Percentiles rank a stretch among this genome's conserved stretches.
These are phyloP conservation scores for Globisporangium cylindrosporum DNA, from an alignment of 352 stramenopile species.

Conservation along the genomic window DNA sequence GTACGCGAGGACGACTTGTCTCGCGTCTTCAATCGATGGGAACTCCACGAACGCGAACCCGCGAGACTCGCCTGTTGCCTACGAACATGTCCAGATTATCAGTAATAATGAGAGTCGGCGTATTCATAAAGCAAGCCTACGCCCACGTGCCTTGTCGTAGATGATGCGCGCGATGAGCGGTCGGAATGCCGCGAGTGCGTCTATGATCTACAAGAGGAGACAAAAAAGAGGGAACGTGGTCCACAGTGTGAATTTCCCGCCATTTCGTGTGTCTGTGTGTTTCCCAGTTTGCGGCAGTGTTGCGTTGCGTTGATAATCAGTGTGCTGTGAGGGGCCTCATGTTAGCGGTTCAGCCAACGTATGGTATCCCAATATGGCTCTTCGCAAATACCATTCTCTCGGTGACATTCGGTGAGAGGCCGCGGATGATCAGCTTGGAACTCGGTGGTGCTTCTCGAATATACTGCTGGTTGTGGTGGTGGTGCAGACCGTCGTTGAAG, in stretches of 20 bases:
- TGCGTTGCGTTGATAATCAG: not conserved
- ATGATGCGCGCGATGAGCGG: conserved; percentile 53
- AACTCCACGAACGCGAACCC: conserved; percentile 86
- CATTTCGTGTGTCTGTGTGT: not conserved
- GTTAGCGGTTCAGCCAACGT: not conserved
- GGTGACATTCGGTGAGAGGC: conserved; percentile 43
- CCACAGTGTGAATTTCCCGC: conserved; percentile 18
- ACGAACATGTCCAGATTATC: not conserved
- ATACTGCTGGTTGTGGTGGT: not conserved
- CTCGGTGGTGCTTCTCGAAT: conserved; percentile 35
- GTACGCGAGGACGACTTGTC: conserved; percentile 51
- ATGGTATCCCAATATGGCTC: not conserved
- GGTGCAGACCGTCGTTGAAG: not conserved
- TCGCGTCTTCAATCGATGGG: conserved; percentile 47
- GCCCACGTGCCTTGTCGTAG: conserved; percentile 56
- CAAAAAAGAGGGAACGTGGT: conserved; percentile 4
- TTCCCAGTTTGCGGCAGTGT: not conserved
- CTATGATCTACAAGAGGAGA: conserved; percentile 49
- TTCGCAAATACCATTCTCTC: conserved; percentile 60
- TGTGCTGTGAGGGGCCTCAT: not conserved
- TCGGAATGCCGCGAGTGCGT: conserved; percentile 43
- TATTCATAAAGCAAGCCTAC: not conserved
- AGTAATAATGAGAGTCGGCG: too few relatives aligned
- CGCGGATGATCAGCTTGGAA: conserved; percentile 60
- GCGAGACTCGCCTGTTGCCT: conserved; percentile 59